Evolutionary conservation across 805 yeast genomes (phyloP).

Genomic region (Kluyveromyces siamensis): DNA sequence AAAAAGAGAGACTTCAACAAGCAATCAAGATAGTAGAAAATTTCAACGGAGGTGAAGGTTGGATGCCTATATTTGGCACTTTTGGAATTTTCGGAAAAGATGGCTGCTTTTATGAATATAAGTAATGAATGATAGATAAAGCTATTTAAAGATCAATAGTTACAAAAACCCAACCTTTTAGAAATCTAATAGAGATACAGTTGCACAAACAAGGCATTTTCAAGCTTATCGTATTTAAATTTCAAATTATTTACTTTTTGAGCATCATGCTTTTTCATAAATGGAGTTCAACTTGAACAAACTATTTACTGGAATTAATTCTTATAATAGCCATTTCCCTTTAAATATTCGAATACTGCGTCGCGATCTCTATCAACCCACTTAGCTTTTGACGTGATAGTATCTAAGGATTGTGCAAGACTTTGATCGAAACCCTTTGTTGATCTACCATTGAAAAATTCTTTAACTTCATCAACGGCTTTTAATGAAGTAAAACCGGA

Average conservation of each 20-base stretch:
- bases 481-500: constrained; percentile 50
- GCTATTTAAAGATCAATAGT: background rate
- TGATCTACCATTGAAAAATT: constrained; percentile 43
- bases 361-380: constrained; percentile 52
- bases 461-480: constrained; percentile 41
- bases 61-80: constrained; percentile 44
- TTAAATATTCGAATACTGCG: constrained; percentile 42
- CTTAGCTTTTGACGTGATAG: constrained; percentile 43
- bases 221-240: no score
- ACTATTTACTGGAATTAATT: background rate
- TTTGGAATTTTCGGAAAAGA: constrained; percentile 58
- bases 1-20: constrained; percentile 18
- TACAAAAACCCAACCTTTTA: background rate
- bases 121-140: constrained; percentile 1
- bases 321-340: constrained; percentile 25
- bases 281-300: background rate
- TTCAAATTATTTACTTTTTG: background rate
- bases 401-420: constrained; percentile 57
- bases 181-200: no score
- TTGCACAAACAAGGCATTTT: no score
- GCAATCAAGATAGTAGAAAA: constrained; percentile 27
- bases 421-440: constrained; percentile 59
- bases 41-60: constrained; percentile 38
- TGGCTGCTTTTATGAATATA: constrained; percentile 55
- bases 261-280: background rate